Evolutionary conservation across 495 filamentous ascomycete species (phyloP), one percentile per base, ranked within the genome.

Genomic region (Trichodelitschia bisporula): DNA sequence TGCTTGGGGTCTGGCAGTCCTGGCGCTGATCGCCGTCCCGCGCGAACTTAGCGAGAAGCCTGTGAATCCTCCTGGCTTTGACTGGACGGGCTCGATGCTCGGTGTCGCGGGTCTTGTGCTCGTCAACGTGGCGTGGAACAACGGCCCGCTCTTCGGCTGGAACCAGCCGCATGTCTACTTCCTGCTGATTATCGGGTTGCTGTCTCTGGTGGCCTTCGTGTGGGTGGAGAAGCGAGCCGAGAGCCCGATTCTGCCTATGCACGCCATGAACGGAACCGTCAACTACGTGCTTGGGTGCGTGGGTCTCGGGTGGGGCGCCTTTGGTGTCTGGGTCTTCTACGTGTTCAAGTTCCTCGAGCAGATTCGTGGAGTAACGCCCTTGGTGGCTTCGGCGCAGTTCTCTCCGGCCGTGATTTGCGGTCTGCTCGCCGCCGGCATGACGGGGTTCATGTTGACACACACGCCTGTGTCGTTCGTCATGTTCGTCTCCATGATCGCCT

Each of bases 251-350:
- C 34, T 48, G 9, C 45, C 42, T 11, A 31, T 48, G 10, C 36
- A 41, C 25, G 36, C 37, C 1, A 9, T 48, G 14, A 45, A 39
- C 28, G 36, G 40, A 28, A 42, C 40, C 8, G 34, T 43, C 12
- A 36, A 27, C 28, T 48, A 30, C 31, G 39, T 48, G 8, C 37
- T 48, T 15, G 43, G 38, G 6, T 32, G 34, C 12, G 36, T 46
- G 5, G 45, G 32, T 11, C 17, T 40, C 9, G 45, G 45, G 14
- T 48, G 45, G 43, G 43, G 38, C 6, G 25, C 33, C 10, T 48
- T 48, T 18, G 45, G 45, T 18, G 37, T 48, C 34, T 48, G 45
- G 45, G 34, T 48, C 19, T 44, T 41, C 31, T 46, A 44, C 32
- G 37, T 26, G 13, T 35, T 38, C 16, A 35, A 34, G 2, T 48